Evolutionary conservation across 352 stramenopile genomes (phyloP), one percentile per base, ranked within the genome.

Genomic region (Paralagenidium karlingii): DNA sequence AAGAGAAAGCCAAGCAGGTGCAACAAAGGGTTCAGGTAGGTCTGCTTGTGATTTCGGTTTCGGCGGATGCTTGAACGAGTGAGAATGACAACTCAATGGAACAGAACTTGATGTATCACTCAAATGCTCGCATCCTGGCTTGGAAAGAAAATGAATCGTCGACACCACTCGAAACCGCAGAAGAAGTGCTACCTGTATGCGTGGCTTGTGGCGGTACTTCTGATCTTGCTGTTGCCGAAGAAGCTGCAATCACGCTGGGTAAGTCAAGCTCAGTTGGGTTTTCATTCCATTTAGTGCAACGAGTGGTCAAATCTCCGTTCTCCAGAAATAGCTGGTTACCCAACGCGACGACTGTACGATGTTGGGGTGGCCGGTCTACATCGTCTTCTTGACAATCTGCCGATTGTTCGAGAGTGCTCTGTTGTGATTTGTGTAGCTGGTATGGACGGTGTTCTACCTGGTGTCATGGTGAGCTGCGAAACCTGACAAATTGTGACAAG

Each of bases 371-470:
- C 90, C 24, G 90, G 94, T 16, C 82, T 98, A 39, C 85, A 97
- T 47, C 74, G 91, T 1, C 75, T 97, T 19, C 57, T 97, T 21
- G 67, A 66, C 20, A 87, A 92, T 38, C 75, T 83, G 53, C 69
- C 83, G 45, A 64, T 88, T 18, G 40, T 98, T 24, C 78, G 82
- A 13, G 71, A 69, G 24, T 79, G 70, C 6, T 86, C 95, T 49
- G 82, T 97, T 7, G 92, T 94, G 38, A 95, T 99, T 40, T 97
- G 87, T 50, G 81, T 95, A 18, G 95, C 95, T 39, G 94, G 95
- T 8, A 98, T 98, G 94, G 95, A 99, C 52, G 95, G 95, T 15
- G 95, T 94, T 18, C 66, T 99, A 12, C 95, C 94, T 5, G 94
- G 86, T 38, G 94, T 99, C n/a, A 88, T 98, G 36, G 94, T 95